phyloP scores from a whole-genome alignment of 208 protist genomes.

The Entamoeba dispar region DNA sequence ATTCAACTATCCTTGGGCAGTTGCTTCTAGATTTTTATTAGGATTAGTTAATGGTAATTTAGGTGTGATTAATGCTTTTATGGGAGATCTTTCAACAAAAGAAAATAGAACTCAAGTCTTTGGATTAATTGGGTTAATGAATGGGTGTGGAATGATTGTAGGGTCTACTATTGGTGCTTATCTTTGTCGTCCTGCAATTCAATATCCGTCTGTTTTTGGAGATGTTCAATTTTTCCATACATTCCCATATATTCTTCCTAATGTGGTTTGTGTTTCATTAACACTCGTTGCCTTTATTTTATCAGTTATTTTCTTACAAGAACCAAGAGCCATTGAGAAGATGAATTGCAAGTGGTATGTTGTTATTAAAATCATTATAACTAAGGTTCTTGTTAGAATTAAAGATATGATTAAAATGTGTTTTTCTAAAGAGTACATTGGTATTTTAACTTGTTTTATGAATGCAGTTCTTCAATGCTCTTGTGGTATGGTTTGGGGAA shows the following conservation, averaged over 20 bases:
- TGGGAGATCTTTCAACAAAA: not conserved
- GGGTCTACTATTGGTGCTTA: not conserved
- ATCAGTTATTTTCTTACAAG: not conserved
- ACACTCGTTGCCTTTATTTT: not conserved
- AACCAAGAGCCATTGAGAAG: not conserved
- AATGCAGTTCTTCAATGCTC: not conserved
- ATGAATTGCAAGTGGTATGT: not conserved
- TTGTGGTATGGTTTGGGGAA: not conserved
- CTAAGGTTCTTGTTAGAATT: not conserved
- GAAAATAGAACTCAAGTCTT: not conserved
- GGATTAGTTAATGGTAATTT: not conserved
- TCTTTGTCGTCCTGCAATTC: not conserved
- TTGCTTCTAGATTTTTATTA: not conserved
- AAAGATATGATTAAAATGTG: not conserved
- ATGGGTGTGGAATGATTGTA: not conserved
- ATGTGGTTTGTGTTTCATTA: not conserved
- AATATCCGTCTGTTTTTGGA: not conserved
- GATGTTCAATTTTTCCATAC: not conserved
- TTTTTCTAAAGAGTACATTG: not conserved
- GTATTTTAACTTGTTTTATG: not conserved
- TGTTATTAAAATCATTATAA: not conserved
- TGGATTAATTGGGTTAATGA: not conserved
- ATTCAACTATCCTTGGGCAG: not conserved
- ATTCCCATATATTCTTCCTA: not conserved
- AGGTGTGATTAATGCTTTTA: not conserved